Evolutionary conservation across 2,329 filamentous ascomycete genomes (phyloP).

Genomic region (Xylariaceae sp.): DNA sequence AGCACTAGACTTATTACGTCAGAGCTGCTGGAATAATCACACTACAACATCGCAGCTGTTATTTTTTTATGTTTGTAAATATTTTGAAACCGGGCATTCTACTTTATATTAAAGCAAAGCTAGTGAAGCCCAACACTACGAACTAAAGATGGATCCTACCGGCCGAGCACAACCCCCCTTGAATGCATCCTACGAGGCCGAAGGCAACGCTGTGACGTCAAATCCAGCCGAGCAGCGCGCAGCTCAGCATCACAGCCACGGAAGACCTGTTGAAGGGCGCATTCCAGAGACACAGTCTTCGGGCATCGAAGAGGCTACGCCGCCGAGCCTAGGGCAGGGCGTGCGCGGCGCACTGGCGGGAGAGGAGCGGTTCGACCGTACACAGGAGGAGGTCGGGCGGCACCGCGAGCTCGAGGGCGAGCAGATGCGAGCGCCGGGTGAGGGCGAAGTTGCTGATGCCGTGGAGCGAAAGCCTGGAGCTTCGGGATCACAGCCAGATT

Average conservation of each 20-base stretch:
- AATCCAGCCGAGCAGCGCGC: constrained; percentile 35
- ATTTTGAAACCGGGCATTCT: neutral
- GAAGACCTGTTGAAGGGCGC: constrained; percentile 29
- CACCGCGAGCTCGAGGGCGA: constrained; percentile 39
- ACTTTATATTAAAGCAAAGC: neutral
- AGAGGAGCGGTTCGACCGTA: constrained; percentile 32
- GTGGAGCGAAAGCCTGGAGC: constrained; percentile 39
- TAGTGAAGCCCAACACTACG: neutral
- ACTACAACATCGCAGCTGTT: too few relatives aligned
- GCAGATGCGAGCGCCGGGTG: constrained; percentile 38
- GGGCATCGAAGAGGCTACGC: constrained; percentile 28
- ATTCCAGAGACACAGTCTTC: constrained; percentile 25
- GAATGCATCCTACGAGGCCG: constrained; percentile 34
- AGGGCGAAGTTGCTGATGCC: constrained; percentile 37
- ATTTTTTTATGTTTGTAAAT: too few relatives aligned
- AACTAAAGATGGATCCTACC: constrained; percentile 39
- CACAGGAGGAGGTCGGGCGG: constrained; percentile 30
- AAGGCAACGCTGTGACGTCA: constrained; percentile 35
- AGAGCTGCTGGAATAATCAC: too few relatives aligned
- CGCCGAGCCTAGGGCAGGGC: constrained; percentile 38
- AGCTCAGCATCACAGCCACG: constrained; percentile 21
- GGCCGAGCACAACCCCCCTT: constrained; percentile 36
- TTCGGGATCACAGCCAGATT: constrained; percentile 37
- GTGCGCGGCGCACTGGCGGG: constrained; percentile 34
- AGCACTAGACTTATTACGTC: too few relatives aligned